Evolutionary conservation across 306 rosid genomes (phyloP).

Genomic region (barrel medic (Medicago truncatula)): MtrunA17r5.0-ANR NC_053042.1:44583501-44584000

Average conservation of each 20-base stretch:
- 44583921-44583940: too few species aligned
- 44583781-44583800: too few species aligned
- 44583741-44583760: constrained; percentile 24
- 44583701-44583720: neutral
- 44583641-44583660: constrained; percentile 5
- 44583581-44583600: neutral
- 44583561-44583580: neutral
- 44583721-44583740: neutral
- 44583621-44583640: neutral
- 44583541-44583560: neutral
- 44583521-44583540: neutral
- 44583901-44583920: too few species aligned
- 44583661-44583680: constrained; percentile 1
- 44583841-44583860: too few species aligned
- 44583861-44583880: too few species aligned
- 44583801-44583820: too few species aligned
- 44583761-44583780: too few species aligned
- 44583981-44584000: too few species aligned
- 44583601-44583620: neutral
- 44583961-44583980: too few species aligned
- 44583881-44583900: too few species aligned
- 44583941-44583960: too few species aligned
- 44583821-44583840: too few species aligned
- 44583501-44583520: neutral
- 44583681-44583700: neutral